These are phyloP conservation scores for Gynostemma pentaphyllum DNA, from an alignment of 306 rosid species.

Conservation along the genomic window DNA sequence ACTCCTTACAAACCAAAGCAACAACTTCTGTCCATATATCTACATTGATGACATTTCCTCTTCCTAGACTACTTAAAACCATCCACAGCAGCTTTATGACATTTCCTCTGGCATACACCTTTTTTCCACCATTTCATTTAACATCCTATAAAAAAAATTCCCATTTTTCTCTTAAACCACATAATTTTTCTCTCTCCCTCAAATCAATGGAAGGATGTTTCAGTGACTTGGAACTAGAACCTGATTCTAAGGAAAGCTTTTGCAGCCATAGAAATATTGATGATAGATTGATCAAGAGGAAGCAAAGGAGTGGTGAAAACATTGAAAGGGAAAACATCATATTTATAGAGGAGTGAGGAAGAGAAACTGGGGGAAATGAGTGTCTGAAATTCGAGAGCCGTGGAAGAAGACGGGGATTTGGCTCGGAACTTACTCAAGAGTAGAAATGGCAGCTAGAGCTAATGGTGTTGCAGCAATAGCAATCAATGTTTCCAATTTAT, in stretches of 20 bases:
- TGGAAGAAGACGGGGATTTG: constrained; percentile 83
- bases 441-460: constrained; percentile 94
- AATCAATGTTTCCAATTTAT: too few relatives aligned
- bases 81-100: too few relatives aligned
- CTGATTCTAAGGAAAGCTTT: neutral
- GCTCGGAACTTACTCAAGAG: constrained; percentile 75
- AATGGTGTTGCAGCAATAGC: constrained; percentile 88
- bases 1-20: too few relatives aligned
- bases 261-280: neutral
- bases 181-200: too few relatives aligned
- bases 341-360: constrained; percentile 70
- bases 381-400: constrained; percentile 84
- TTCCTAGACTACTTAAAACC: too few relatives aligned
- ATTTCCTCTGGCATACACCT: too few relatives aligned
- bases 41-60: too few relatives aligned
- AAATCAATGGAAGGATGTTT: neutral
- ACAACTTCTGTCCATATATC: too few relatives aligned
- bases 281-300: constrained; percentile 19
- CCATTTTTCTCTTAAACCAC: neutral
- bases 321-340: constrained; percentile 23
- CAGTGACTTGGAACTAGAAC: neutral
- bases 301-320: constrained; percentile 5
- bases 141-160: too few relatives aligned
- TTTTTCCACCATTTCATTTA: too few relatives aligned
- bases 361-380: constrained; percentile 89